These are phyloP conservation scores for Tetrahymena elliotti DNA, from an alignment of 73 alveolate species.

Conservation along the genomic window DNA sequence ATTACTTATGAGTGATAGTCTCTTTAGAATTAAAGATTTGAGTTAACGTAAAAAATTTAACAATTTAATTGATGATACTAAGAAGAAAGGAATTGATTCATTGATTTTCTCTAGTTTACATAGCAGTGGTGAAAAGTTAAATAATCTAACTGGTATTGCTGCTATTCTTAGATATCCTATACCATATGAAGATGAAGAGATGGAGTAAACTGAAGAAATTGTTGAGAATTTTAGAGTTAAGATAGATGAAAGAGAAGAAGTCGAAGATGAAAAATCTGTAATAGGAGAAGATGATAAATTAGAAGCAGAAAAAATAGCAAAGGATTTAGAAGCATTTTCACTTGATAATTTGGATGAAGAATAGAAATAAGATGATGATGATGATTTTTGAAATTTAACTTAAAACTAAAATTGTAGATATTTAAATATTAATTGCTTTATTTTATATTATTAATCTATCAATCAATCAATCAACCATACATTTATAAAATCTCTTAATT, in stretches of 20 bases:
- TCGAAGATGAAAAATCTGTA: neutral
- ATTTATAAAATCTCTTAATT: too few species aligned
- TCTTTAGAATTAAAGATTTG: conserved; percentile 19
- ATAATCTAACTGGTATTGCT: conserved; percentile 25
- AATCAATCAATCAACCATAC: too few species aligned
- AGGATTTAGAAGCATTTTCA: neutral
- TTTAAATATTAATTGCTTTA: neutral
- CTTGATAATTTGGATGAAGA: neutral
- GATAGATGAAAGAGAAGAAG: neutral
- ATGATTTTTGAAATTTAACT: neutral
- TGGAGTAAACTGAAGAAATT: neutral
- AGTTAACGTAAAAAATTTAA: conserved; percentile 4
- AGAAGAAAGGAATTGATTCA: conserved; percentile 22
- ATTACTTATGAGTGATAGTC: conserved; percentile 12
- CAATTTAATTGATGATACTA: neutral
- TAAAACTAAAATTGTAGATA: neutral
- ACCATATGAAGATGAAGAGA: neutral
- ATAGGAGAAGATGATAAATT: neutral
- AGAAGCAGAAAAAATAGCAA: neutral
- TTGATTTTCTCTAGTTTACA: conserved; percentile 31
- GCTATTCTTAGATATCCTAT: conserved; percentile 17
- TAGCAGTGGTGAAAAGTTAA: conserved; percentile 12
- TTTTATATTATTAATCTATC: neutral
- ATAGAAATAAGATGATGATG: neutral
- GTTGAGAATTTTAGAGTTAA: neutral